Percentiles rank a stretch among this genome's conserved stretches.
These are phyloP conservation scores for Pestalotiopsis sp. DNA, from an alignment of 2,329 filamentous ascomycete genomes.

Conservation along the genomic window DNA sequence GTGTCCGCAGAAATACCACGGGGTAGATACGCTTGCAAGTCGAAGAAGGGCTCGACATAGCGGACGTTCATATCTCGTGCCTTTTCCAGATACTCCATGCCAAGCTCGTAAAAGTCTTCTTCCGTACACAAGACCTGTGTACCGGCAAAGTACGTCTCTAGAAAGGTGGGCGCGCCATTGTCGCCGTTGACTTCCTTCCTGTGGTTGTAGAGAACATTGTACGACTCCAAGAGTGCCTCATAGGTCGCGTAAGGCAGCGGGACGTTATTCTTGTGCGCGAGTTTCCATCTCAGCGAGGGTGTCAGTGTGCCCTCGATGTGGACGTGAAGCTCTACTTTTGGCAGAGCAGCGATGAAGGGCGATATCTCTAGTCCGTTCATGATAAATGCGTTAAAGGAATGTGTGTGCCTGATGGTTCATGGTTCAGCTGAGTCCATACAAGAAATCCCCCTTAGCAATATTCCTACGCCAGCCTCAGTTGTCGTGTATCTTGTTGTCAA, in stretches of 20 bases:
- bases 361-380: slow-evolving; percentile 34
- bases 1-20: slow-evolving; percentile 33
- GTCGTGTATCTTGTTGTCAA: neutral
- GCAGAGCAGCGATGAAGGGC: slow-evolving; percentile 38
- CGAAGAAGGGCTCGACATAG: slow-evolving; percentile 45
- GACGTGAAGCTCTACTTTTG: slow-evolving; percentile 49
- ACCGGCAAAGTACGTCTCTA: slow-evolving; percentile 35
- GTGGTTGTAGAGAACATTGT: slow-evolving; percentile 38
- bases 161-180: slow-evolving; percentile 32
- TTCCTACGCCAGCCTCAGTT: neutral
- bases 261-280: slow-evolving; percentile 40
- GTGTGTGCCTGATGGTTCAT: neutral
- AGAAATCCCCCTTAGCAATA: neutral
- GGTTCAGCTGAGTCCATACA: neutral
- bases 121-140: slow-evolving; percentile 35
- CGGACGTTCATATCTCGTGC: slow-evolving; percentile 38
- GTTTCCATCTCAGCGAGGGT: slow-evolving; percentile 41
- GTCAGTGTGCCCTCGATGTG: slow-evolving; percentile 50
- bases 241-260: slow-evolving; percentile 32
- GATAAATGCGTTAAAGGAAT: neutral
- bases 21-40: slow-evolving; percentile 43
- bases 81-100: slow-evolving; percentile 39
- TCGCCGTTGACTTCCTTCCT: slow-evolving; percentile 39
- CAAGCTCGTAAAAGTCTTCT: slow-evolving; percentile 41
- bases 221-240: slow-evolving; percentile 34